These are phyloP conservation scores for Glomus cerebriforme DNA, from an alignment of 192 early-diverging fungal genomes.

Conservation along the genomic window DNA sequence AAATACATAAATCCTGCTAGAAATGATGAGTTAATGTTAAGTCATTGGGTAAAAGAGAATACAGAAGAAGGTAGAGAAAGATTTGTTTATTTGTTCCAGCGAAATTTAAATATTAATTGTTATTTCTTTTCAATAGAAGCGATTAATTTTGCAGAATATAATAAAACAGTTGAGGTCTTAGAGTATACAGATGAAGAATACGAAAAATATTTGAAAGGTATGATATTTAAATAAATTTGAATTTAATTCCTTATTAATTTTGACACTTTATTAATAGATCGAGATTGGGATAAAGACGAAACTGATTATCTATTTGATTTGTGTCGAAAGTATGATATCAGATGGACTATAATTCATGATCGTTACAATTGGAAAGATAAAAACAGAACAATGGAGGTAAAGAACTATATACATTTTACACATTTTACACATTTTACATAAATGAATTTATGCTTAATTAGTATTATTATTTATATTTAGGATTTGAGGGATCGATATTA, in stretches of 20 bases:
- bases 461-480: constrained; percentile 45
- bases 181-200: constrained; percentile 88
- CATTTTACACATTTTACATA: background rate
- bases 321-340: constrained; percentile 74
- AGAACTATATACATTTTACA: background rate
- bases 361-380: constrained; percentile 67
- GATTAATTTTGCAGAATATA: constrained; percentile 78
- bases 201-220: constrained; percentile 64
- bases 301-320: constrained; percentile 82
- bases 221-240: background rate
- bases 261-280: constrained; percentile 38
- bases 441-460: background rate
- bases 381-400: constrained; percentile 50
- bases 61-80: constrained; percentile 47
- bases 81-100: background rate
- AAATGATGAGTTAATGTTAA: constrained; percentile 67
- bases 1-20: constrained; percentile 79
- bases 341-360: constrained; percentile 85
- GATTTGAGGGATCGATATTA: constrained; percentile 92
- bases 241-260: background rate
- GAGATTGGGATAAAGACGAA: constrained; percentile 82
- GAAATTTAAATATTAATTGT: background rate
- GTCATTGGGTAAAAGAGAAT: constrained; percentile 80
- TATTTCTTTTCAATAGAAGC: constrained; percentile 41
- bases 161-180: constrained; percentile 67